phyloP scores from a whole-genome alignment of 352 stramenopile genomes.

The Phytophthora boehmeriae region DNA sequence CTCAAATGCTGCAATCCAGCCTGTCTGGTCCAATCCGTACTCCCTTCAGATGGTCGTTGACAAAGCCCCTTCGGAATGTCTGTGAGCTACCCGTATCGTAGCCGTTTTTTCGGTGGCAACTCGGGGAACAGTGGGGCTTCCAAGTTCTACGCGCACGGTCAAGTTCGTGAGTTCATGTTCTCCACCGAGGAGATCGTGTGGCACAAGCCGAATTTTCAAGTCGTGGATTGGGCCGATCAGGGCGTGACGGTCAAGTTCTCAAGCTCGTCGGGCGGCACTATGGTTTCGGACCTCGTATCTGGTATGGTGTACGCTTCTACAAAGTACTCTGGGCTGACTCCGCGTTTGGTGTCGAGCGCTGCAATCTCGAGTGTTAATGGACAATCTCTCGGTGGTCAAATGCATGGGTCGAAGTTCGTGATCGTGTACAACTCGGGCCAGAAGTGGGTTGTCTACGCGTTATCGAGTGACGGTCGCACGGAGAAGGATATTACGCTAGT shows the following conservation, averaged over 20 bases:
- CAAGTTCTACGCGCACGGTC: conserved; percentile 63
- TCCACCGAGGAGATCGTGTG: conserved; percentile 50
- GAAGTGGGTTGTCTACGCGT: conserved; percentile 65
- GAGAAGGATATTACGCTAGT: conserved; percentile 50
- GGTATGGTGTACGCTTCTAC: conserved; percentile 69
- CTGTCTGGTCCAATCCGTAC: conserved; percentile 70
- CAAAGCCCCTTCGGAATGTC: conserved; percentile 53
- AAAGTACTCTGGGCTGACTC: conserved; percentile 51
- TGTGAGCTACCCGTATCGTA: conserved; percentile 60
- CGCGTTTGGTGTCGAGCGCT: conserved; percentile 44
- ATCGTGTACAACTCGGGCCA: conserved; percentile 59
- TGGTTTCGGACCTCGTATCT: conserved; percentile 59
- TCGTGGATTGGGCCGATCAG: conserved; percentile 62
- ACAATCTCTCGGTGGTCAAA: conserved; percentile 21
- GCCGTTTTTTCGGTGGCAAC: conserved; percentile 51
- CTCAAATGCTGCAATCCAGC: conserved; percentile 38
- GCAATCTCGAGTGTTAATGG: conserved; percentile 57
- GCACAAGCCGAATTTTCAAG: conserved; percentile 53
- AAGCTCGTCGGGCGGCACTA: conserved; percentile 24
- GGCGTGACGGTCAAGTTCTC: conserved; percentile 58
- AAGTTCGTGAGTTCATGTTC: conserved; percentile 58
- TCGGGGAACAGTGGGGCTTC: conserved; percentile 58
- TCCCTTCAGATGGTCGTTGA: conserved; percentile 46
- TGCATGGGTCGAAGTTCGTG: conserved; percentile 52
- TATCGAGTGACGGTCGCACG: conserved; percentile 41